Evolutionary conservation across 2,329 filamentous ascomycete species (phyloP), one percentile per base, ranked within the genome.

Genomic region (Niveomyces coronatus): DNA sequence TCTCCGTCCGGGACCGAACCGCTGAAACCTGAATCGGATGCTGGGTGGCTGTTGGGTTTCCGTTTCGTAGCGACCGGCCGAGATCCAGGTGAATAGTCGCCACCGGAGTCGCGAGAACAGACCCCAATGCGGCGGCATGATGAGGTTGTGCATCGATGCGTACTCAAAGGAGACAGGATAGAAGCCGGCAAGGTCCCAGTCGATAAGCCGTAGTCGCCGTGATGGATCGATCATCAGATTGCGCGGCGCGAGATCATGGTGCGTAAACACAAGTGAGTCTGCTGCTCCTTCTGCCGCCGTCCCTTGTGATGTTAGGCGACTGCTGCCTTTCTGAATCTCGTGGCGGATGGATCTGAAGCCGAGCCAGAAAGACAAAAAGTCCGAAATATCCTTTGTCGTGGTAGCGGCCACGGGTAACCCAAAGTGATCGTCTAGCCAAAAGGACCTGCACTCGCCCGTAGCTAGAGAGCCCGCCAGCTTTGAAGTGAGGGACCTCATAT

Each of bases 151-250:
- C 28, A 38, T 30, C 1, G 11, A 26, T 6, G 35, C 35, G 26
- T 31, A 38, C 16, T 36, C 16, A 20, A 36, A 37, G 16, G 29
- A 30, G n/a, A 37, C 27, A 14, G 24, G 35, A 8, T 37, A 31
- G 27, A 16, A 37, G 9, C 35, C 27, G n/a, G 27, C n/a, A 5
- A 37, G 18, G 15, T 37, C 35, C 35, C 18, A 30, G 6, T 37
- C 35, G 17, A 30, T 4, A 14, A 37, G 35, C 27, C 35, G 31
- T 30, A 27, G 24, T 29, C 22, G 8, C 4, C 34, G 19, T 22
- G n/a, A 20, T 16, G 8, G 9, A 10, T 30, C 26, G 17, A 36
- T 13, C 4, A 36, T 22, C 4, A 36, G 16, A 16, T 36, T 36
- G n/a, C 26, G 34, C 9, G 26, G 26, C 9, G 34, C 5, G 30